Evolutionary conservation across 2,329 filamentous ascomycete genomes (phyloP).

Genomic region (Talaromyces sp.): DNA sequence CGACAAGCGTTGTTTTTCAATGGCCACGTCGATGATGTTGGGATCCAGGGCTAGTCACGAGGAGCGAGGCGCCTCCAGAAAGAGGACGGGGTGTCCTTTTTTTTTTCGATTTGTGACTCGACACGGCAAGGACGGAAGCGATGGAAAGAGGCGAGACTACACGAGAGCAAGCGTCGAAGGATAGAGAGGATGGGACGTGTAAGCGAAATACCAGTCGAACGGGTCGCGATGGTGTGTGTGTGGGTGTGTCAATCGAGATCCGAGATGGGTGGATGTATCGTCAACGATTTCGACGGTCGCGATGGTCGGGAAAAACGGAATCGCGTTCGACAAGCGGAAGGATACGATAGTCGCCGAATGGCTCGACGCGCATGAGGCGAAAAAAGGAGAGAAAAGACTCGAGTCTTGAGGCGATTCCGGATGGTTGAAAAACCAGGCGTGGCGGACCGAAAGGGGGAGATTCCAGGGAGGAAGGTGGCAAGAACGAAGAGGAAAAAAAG

Average conservation of each 20-base stretch:
- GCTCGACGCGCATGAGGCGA: conserved; percentile 17
- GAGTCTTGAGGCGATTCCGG: conserved; percentile 8
- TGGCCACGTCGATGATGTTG: conserved; percentile 1
- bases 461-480: conserved; percentile 7
- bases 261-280: neutral
- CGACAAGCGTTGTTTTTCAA: conserved; percentile 19
- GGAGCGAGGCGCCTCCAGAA: neutral
- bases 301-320: conserved; percentile 8
- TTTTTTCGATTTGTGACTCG: neutral
- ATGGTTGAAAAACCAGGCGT: conserved; percentile 11
- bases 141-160: neutral
- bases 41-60: neutral
- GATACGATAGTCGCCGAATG: conserved; percentile 10
- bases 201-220: neutral
- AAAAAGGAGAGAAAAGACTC: conserved; percentile 6
- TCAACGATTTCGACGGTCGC: neutral
- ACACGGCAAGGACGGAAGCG: neutral
- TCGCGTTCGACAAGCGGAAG: conserved; percentile 11
- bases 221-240: neutral
- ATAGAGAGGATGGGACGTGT: neutral
- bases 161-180: neutral
- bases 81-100: conserved; percentile 1
- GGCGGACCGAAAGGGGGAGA: neutral
- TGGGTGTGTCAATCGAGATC: conserved; percentile 1
- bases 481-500: conserved; percentile 11